Evolutionary conservation across 2,329 filamentous ascomycete species (phyloP), one percentile per base, ranked within the genome.

Genomic region (Aaosphaeria pasadenensis): DNA sequence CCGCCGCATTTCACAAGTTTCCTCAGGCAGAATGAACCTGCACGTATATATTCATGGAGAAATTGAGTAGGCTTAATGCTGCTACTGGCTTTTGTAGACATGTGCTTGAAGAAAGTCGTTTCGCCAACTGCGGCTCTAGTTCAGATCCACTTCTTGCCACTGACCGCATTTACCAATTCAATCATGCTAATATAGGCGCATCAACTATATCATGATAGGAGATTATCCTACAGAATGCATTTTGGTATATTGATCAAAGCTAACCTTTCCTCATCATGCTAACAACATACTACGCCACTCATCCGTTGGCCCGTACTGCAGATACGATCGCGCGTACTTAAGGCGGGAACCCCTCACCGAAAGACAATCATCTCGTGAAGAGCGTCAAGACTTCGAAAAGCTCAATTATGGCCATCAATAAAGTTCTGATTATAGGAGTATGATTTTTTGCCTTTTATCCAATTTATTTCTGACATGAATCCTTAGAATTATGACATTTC

Each of bases 351-450:
- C 17, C 17, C 17, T 24, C 17, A 24, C 17, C 17, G 17, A 24
- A 24, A 24, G 17, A 24, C 17, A 24, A 24, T 24, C 17, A 24
- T 24, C 17, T 24, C 17, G 17, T 24, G 17, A 24, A 24, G 17
- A 24, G 17, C 17, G 17, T 24, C 17, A 24, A 24, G 17, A 24
- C 17, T 24, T 24, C 17, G 17, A 24, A 24, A 9, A 36, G 9
- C 33, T 36, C 3, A 3, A 36, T 9, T 36, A 36, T 36, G 33
- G 33, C 9, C n/a, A 64, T 60, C 42, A 45, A 55, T 9, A 60
- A 55, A 13, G 41, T 66, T 11, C 39, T 61, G 41, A 45, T 68
- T 32, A 54, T 67, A 39, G 62, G 61, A 13, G 62, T 64, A 58
- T 47, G 57, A 31, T 4, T 29, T 24, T 24, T 24, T 24, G 17